Evolutionary conservation across 2,329 filamentous ascomycete species (phyloP), one percentile per base, ranked within the genome.

Genomic region (Sarocladiaceae sp.): DNA sequence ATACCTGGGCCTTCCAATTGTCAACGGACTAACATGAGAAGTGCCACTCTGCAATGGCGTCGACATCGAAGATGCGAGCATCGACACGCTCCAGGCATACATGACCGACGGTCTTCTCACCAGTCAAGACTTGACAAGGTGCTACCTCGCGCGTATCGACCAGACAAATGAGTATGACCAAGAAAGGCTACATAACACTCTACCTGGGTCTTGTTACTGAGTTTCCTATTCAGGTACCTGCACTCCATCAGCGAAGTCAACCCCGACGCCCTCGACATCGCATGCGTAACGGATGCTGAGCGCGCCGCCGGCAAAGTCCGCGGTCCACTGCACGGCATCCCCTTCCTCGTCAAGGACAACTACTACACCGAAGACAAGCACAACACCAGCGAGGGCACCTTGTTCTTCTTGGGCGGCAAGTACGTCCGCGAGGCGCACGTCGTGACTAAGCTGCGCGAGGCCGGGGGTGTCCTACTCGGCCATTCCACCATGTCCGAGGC

Each of bases 311-410:
- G 53, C 2, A 44, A 37, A 1, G 15, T 54, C 3, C 40, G 53
- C 10, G 62, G 61, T 0, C 75, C 76, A 1, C 62, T 83, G 1
- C 78, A 83, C 56, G 80, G 80, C 2, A 70, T 84, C 2, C 80
- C 80, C 0, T 73, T 84, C 33, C 60, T 83, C 3, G 70, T 83
- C 61, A 83, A 84, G 61, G 76, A 82, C 59, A 82, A 80, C 56
- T 81, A 82, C 47, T 79, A 74, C 20, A 83, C 80, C 0, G 57
- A 61, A 1, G 79, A 82, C 54, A 56, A 68, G 49, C 79, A 80
- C 74, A 73, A 78, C 55, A 82, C 76, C 45, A 79, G 57, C 7
- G 60, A 77, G 12, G 80, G 80, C 5, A 83, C 79, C 0, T 79
- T 69, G 50, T 69, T 75, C 9, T 64, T 84, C 1, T 54, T 77